Evolutionary conservation across 2,329 filamentous ascomycete genomes (phyloP).

Genomic region (Fusarium abutilonis): DNA sequence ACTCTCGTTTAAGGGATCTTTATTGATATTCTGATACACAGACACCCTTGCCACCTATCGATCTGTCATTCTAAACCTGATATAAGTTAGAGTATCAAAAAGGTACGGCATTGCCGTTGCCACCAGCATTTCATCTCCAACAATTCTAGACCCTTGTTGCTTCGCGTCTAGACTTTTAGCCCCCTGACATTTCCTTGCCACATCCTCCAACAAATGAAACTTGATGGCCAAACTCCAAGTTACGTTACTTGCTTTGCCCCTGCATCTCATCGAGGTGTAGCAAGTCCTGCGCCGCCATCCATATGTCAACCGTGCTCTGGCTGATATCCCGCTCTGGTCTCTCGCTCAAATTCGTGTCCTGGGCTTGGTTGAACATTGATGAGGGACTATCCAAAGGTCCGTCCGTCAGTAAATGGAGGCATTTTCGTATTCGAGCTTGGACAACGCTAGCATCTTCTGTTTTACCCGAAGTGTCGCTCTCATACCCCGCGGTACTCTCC

Average conservation of each 20-base stretch:
- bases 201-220: background rate
- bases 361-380: background rate
- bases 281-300: conserved; percentile 48
- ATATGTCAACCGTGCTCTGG: conserved; percentile 44
- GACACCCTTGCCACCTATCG: conserved; percentile 22
- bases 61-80: conserved; percentile 11
- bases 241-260: background rate
- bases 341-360: background rate
- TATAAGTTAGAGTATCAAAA: conserved; percentile 11
- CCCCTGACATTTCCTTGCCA: conserved; percentile 5
- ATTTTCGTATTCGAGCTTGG: conserved; percentile 44
- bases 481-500: conserved; percentile 3
- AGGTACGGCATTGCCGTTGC: background rate
- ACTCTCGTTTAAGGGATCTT: background rate
- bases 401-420: conserved; percentile 37
- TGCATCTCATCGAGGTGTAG: conserved; percentile 40
- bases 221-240: background rate
- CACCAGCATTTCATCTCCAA: conserved; percentile 13
- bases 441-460: conserved; percentile 44
- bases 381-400: conserved; percentile 17
- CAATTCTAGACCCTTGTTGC: background rate
- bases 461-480: conserved; percentile 38
- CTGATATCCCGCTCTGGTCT: conserved; percentile 23
- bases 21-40: conserved; percentile 17
- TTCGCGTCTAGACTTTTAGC: background rate